phyloP scores from a whole-genome alignment of 1,284 basidiomycete genomes.

The Cutaneotrichosporon spelunceum region DNA sequence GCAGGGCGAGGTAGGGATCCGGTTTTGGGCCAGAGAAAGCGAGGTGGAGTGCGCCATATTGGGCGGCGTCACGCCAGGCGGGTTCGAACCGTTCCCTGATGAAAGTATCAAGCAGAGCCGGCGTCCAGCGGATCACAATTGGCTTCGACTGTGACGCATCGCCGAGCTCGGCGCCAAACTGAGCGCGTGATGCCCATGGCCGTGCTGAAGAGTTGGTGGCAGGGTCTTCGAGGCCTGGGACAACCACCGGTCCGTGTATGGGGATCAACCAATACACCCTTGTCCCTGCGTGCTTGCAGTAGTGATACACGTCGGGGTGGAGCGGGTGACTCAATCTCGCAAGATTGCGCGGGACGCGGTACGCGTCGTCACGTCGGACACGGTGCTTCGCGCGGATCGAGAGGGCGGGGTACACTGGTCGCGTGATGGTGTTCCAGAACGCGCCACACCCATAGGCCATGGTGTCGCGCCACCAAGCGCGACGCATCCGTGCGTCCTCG shows the following conservation, averaged over 20 bases:
- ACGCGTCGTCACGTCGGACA: constrained; percentile 2
- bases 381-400: constrained; percentile 10
- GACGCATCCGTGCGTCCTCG: constrained; percentile 2
- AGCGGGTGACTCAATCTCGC: constrained; percentile 26
- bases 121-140: constrained; percentile 29
- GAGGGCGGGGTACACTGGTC: constrained; percentile 2
- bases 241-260: constrained; percentile 36
- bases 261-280: constrained; percentile 45
- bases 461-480: constrained; percentile 28
- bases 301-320: constrained; percentile 31
- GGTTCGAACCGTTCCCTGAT: constrained; percentile 23
- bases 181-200: constrained; percentile 15
- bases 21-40: constrained; percentile 37
- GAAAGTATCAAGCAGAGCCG: constrained; percentile 24
- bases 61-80: constrained; percentile 19
- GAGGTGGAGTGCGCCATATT: constrained; percentile 21
- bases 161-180: not conserved
- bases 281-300: constrained; percentile 20
- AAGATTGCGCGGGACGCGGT: constrained; percentile 20
- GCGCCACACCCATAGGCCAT: constrained; percentile 26
- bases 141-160: constrained; percentile 9
- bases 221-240: constrained; percentile 26
- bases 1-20: constrained; percentile 35
- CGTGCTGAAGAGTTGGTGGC: not conserved
- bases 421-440: constrained; percentile 25